Evolutionary conservation across 2,329 filamentous ascomycete genomes (phyloP).

Genomic region (Berkeleyomyces basicola): DNA sequence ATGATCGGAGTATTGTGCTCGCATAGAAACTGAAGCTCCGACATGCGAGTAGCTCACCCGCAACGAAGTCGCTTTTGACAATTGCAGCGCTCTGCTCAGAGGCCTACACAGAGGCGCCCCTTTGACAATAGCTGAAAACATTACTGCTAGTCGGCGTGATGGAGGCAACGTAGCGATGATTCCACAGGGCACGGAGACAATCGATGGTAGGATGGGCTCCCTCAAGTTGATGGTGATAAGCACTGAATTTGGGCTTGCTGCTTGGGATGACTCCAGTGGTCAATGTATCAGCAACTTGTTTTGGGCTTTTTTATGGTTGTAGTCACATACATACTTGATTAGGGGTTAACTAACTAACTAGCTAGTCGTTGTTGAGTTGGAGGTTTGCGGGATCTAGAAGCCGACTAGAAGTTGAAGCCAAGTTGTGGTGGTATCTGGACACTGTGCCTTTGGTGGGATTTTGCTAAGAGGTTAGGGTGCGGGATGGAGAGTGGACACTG

Average conservation of each 20-base stretch:
- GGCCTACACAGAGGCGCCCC: not conserved
- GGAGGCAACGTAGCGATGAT: too few species aligned
- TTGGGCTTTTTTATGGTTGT: not conserved
- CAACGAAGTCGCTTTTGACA: not conserved
- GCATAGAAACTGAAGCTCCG: not conserved
- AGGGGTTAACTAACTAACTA: not conserved
- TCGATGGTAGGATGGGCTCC: too few species aligned
- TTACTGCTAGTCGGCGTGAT: too few species aligned
- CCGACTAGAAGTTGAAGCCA: not conserved
- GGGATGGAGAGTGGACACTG: too few species aligned
- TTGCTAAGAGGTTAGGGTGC: too few species aligned
- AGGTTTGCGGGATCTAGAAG: not conserved
- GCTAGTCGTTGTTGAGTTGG: not conserved
- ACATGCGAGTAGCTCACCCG: not conserved
- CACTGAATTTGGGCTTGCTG: not conserved
- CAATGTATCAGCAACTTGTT: too few species aligned
- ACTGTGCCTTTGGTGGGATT: not conserved
- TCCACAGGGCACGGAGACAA: too few species aligned
- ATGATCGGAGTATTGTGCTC: not conserved
- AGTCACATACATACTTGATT: not conserved
- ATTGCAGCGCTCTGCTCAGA: not conserved
- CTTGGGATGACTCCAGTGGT: not conserved
- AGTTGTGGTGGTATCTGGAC: not conserved
- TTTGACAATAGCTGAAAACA: not conserved
- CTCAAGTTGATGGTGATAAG: too few species aligned